These are phyloP conservation scores for Pythium insidiosum DNA, from an alignment of 352 stramenopile genomes.

Conservation along the genomic window DNA sequence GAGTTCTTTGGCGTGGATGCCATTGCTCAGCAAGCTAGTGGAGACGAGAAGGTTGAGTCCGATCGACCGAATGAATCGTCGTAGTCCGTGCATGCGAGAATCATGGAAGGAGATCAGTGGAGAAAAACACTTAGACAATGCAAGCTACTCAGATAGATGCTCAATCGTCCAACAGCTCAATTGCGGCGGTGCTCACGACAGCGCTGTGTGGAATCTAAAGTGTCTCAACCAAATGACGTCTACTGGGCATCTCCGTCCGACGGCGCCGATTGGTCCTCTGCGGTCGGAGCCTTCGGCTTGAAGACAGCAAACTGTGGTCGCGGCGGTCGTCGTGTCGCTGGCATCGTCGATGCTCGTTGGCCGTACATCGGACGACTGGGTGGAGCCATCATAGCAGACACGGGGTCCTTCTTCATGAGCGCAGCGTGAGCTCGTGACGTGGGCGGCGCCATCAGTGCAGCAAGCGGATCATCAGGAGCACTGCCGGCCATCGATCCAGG, in stretches of 20 bases:
- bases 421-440: constrained; percentile 30
- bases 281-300: constrained; percentile 44
- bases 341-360: constrained; percentile 19
- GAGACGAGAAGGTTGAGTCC: constrained; percentile 1
- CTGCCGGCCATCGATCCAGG: constrained; percentile 49
- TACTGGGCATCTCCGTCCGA: constrained; percentile 1
- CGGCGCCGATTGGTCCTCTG: constrained; percentile 2
- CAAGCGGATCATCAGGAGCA: constrained; percentile 47
- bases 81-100: no score
- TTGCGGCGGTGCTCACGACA: no score
- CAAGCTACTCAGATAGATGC: no score
- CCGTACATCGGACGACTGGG: constrained; percentile 33
- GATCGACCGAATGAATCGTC: neutral
- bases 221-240: no score
- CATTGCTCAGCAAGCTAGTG: constrained; percentile 29
- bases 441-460: constrained; percentile 77
- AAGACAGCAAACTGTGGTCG: constrained; percentile 85
- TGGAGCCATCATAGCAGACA: constrained; percentile 84
- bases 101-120: no score
- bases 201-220: no score
- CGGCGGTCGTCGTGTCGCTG: constrained; percentile 35
- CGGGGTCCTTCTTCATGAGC: constrained; percentile 80
- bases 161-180: no score
- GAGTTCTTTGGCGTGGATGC: constrained; percentile 82
- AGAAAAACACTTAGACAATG: no score